Conservation (phyloP, 108 stramenopile genomes). For the Pseudonitzschia delicatissima region DNA sequence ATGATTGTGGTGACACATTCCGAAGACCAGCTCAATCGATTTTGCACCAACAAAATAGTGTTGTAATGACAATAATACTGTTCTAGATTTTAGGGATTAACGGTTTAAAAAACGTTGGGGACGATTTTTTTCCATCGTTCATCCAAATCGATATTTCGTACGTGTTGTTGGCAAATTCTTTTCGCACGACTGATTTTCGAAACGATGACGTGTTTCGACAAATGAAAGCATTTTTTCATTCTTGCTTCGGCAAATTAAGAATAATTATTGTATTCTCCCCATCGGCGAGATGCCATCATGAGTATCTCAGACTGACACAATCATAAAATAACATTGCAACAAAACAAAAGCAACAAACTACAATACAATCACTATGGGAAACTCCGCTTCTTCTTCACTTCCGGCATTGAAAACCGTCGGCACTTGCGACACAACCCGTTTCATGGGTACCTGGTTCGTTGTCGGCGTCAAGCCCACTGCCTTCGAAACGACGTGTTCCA, state of each 20-base stretch:
- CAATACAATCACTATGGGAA: background rate
- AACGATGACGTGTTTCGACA: background rate
- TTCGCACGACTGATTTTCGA: background rate
- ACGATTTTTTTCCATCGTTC: too few species aligned
- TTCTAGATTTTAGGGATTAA: too few species aligned
- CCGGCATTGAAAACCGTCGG: background rate
- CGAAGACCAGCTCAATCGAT: constrained; percentile 38
- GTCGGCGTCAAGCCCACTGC: constrained; percentile 60
- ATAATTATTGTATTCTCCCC: too few species aligned
- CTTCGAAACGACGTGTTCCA: constrained; percentile 53
- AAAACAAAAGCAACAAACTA: background rate
- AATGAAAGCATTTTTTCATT: too few species aligned
- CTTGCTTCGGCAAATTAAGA: background rate
- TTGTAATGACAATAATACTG: constrained; percentile 3
- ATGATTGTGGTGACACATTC: constrained; percentile 57
- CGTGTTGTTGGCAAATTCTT: too few species aligned
- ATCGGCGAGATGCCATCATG: too few species aligned
- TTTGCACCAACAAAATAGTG: constrained; percentile 27
- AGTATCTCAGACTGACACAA: too few species aligned
- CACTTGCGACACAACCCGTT: background rate
- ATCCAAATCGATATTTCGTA: too few species aligned
- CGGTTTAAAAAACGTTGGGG: too few species aligned
- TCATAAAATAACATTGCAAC: background rate
- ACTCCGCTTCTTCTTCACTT: background rate
- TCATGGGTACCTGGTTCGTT: constrained; percentile 75